Base-by-base conservation (phyloP, 306 rosid species). In the Trifolium pratense region DNA sequence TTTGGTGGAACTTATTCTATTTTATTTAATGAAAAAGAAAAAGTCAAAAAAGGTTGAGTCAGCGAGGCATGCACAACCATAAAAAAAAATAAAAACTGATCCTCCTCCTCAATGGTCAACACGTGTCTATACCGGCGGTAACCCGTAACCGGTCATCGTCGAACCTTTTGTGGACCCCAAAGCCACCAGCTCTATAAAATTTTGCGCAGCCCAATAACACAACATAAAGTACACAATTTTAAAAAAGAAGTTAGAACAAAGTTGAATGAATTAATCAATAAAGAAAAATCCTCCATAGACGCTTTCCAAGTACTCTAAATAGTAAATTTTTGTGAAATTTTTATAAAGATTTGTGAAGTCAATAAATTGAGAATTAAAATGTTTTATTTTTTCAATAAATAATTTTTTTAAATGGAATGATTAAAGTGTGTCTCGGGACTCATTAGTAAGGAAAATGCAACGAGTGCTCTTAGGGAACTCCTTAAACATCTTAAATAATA, bases 41-140 rank as follows among this genome's bases (percentile, higher is more conserved):
- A 43, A 23, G 53, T 65, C 70, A 37, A 68, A 49, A 49, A 42
- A 23, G 14, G 51, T 76, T 31, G 29, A 76, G 82, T 72, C 82
- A 73, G 82, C 71, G 75, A 62, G 68, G 46, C 18, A 29, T 71
- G 46, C 63, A 46, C 58, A 59, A 7, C n/a, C 29, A 55, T 29
- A 3, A 70, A 31, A 6, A 61, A 17, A 62, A 37, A 13, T 25
- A 70, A 23, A 34, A 66, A 12, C 39, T 7, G 51, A 66, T 72
- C 21, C 64, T 70, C 14, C 53, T 70, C 32, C 51, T 70, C 68
- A 81, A 78, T 70, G 13, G 80, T 81, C 83, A 75, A 82, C 89
- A 88, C 86, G 87, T 85, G 88, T 73, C 79, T 26, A 0, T 13
- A 84, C 84, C 83, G 90, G 83, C 75, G 14, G 39, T 72, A 1